Conservation (phyloP, 1,284 basidiomycete species). For the Omphalotus olearius region DNA sequence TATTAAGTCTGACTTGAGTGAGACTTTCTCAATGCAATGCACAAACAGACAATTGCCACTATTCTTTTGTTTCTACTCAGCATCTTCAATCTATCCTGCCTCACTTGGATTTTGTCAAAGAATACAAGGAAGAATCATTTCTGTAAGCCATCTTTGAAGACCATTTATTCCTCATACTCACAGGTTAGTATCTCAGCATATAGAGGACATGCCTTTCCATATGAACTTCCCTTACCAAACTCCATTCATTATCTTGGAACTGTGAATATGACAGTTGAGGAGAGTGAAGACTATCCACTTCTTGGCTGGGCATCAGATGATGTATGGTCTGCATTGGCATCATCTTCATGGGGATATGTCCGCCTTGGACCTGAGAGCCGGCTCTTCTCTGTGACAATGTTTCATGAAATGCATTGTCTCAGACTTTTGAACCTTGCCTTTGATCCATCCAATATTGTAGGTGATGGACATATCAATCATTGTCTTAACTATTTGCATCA, state of each 20-base stretch:
- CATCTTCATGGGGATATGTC: conserved; percentile 17
- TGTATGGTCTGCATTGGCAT: conserved; percentile 17
- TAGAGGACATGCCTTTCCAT: conserved; percentile 12
- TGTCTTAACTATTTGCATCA: conserved; percentile 29
- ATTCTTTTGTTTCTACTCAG: too few species aligned
- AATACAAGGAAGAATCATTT: too few species aligned
- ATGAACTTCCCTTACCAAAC: conserved; percentile 1
- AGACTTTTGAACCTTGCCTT: conserved; percentile 23
- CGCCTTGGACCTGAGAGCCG: conserved; percentile 22
- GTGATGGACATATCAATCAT: conserved; percentile 22
- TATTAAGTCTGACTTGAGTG: too few species aligned
- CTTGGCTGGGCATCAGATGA: conserved; percentile 15
- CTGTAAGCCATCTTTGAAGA: too few species aligned
- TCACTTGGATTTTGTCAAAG: too few species aligned
- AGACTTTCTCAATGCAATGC: too few species aligned
- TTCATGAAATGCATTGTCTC: conserved; percentile 30
- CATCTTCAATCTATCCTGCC: too few species aligned
- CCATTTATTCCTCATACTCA: not conserved
- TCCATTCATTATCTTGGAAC: not conserved
- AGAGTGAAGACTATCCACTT: conserved; percentile 17
- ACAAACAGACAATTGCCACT: too few species aligned
- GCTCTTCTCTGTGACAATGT: conserved; percentile 27
- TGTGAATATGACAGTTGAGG: conserved; percentile 17
- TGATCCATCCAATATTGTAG: conserved; percentile 15
- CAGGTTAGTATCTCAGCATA: conserved; percentile 3